Evolutionary conservation across 768 basidiomycete genomes (phyloP).

Genomic region (Rubroboletus pulcherrimus): DNA sequence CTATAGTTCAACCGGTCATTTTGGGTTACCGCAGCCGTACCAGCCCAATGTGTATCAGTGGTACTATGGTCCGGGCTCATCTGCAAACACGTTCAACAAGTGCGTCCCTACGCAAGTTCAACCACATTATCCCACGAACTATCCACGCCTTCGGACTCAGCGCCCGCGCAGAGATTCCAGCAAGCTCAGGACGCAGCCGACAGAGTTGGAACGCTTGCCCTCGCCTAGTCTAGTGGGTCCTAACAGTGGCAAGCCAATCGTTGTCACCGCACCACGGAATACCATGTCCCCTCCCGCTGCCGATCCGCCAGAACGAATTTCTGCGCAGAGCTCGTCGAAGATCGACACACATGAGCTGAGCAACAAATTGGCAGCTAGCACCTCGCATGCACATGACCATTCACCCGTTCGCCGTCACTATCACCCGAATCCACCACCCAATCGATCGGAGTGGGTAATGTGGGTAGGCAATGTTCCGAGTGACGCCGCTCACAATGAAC

Average conservation of each 20-base stretch:
- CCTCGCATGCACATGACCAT: constrained; percentile 21
- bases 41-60: constrained; percentile 43
- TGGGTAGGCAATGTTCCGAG: constrained; percentile 92
- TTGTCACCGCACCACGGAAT: neutral
- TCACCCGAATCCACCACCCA: constrained; percentile 67
- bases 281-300: neutral
- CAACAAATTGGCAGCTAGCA: neutral
- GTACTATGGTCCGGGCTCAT: constrained; percentile 39
- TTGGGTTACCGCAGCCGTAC: constrained; percentile 37
- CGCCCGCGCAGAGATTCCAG: constrained; percentile 18
- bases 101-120: constrained; percentile 30
- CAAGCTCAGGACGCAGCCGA: constrained; percentile 17
- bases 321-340: constrained; percentile 1
- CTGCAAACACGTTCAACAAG: constrained; percentile 28
- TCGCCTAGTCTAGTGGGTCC: constrained; percentile 5
- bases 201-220: neutral
- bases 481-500: constrained; percentile 79
- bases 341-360: neutral
- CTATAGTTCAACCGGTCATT: constrained; percentile 33
- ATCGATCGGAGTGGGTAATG: constrained; percentile 91
- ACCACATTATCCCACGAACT: constrained; percentile 30
- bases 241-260: neutral
- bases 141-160: constrained; percentile 23
- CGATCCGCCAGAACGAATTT: constrained; percentile 5
- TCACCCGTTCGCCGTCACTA: constrained; percentile 48